Percentiles rank a stretch among this genome's conserved stretches.
Conservation (phyloP, 164 flowering plant species). For the Tinospora cordifolia region DNA sequence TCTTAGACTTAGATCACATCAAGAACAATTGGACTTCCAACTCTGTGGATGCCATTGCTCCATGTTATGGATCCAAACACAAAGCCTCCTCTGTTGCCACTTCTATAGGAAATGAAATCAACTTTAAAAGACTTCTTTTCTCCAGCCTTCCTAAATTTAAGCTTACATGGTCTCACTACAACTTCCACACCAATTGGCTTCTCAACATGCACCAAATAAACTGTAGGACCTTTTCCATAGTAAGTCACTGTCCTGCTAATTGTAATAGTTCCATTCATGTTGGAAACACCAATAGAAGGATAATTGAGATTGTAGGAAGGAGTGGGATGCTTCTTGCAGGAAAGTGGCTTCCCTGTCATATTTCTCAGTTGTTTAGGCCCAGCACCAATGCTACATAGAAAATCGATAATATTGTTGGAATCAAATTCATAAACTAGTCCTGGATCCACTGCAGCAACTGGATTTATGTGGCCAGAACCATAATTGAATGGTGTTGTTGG, state of each 20-base stretch:
- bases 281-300: conserved; percentile 49
- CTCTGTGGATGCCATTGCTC: conserved; percentile 33
- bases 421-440: conserved; percentile 46
- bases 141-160: conserved; percentile 30
- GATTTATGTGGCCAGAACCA: conserved; percentile 47
- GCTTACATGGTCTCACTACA: conserved; percentile 32
- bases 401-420: conserved; percentile 27
- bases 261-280: conserved; percentile 38
- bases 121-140: conserved; percentile 38
- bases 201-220: conserved; percentile 30
- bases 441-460: conserved; percentile 36
- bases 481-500: conserved; percentile 41
- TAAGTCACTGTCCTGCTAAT: conserved; percentile 45
- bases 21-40: conserved; percentile 18
- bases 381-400: conserved; percentile 40
- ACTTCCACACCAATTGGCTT: conserved; percentile 34
- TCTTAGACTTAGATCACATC: conserved; percentile 1
- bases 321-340: conserved; percentile 22
- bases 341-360: conserved; percentile 29
- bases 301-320: conserved; percentile 46
- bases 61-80: conserved; percentile 47
- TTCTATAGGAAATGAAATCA: conserved; percentile 27
- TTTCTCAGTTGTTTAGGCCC: conserved; percentile 32
- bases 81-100: conserved; percentile 35
- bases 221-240: conserved; percentile 36